Evolutionary conservation across 2,329 filamentous ascomycete species (phyloP), one percentile per base, ranked within the genome.

Genomic region (Aphanoascus verrucosus): DNA sequence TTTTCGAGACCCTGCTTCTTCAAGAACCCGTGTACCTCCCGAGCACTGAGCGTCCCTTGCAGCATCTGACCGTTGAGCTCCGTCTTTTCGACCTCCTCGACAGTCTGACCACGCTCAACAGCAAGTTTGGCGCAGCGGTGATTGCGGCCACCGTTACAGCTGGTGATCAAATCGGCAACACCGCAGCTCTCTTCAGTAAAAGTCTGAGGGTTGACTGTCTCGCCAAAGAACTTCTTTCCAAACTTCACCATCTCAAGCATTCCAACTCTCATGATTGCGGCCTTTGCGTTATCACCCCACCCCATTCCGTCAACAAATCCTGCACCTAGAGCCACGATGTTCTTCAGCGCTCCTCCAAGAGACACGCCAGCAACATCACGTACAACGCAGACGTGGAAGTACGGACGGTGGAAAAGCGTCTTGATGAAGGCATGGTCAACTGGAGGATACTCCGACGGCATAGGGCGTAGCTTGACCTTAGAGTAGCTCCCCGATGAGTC

Each of bases 251-350:
- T 95, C 73, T 98, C 93, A 62, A 96, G 78, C 44, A 98, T 81
- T 6, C 93, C 93, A 17, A 97, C 85, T 41, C 93, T 86, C 88
- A 98, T 97, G 56, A 98, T 84, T 44, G 93, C 93, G n/a, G 93
- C 89, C 75, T 98, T 97, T 60, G 91, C 91, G 62, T 97, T 98
- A 75, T 97, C 90, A 64, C 93, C 93, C 91, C 93, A 98, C 60
- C 91, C 91, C 57, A 91, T 81, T 35, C 93, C 93, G 60, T 95
- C 88, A 43, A 97, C 89, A 69, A 94, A 98, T 55, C 93, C 93
- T 32, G 93, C 90, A 4, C 89, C 91, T 15, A 98, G 75, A 4
- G 93, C 93, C 53, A 98, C 88, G 59, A 98, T 85, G 75, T 98
- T 98, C 78, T 98, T 98, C 61, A 98, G 76, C 0, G 93, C 93